Conservation (phyloP, 2,329 filamentous ascomycete genomes). For the Sporothrix variecibatus region DNA sequence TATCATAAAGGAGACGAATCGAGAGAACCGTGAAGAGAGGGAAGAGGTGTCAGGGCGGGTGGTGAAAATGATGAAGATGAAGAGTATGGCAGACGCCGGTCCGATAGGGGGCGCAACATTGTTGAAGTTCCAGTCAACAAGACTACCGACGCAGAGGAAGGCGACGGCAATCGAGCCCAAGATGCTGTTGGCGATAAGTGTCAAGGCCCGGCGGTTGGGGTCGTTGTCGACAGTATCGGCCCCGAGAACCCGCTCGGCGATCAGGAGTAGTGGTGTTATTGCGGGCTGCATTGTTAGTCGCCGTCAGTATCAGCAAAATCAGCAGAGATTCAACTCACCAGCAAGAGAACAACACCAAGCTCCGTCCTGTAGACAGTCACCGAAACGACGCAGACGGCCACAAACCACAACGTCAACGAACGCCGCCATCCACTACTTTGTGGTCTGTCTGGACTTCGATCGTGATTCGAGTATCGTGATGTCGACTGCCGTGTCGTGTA, state of each 20-base stretch:
- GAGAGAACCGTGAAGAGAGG: background rate
- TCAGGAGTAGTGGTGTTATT: background rate
- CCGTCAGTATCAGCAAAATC: background rate
- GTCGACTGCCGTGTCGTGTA: background rate
- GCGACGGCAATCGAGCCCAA: background rate
- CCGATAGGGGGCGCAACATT: background rate
- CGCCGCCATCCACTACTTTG: background rate
- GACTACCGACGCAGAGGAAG: background rate
- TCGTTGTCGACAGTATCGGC: background rate
- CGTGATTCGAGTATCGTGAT: background rate
- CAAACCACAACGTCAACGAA: background rate
- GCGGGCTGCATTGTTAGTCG: background rate
- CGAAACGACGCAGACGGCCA: background rate
- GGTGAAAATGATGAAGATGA: background rate
- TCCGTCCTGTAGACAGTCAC: background rate
- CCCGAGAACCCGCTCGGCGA: background rate
- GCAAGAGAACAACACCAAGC: background rate
- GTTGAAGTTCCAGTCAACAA: constrained; percentile 7
- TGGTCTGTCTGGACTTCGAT: background rate
- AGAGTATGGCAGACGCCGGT: background rate
- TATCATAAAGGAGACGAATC: background rate
- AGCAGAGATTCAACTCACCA: background rate
- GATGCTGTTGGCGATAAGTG: background rate
- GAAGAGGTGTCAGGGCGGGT: background rate
- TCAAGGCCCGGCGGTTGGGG: background rate